Conservation (phyloP, 2,329 filamentous ascomycete genomes). For the Saccharata proteae region DNA sequence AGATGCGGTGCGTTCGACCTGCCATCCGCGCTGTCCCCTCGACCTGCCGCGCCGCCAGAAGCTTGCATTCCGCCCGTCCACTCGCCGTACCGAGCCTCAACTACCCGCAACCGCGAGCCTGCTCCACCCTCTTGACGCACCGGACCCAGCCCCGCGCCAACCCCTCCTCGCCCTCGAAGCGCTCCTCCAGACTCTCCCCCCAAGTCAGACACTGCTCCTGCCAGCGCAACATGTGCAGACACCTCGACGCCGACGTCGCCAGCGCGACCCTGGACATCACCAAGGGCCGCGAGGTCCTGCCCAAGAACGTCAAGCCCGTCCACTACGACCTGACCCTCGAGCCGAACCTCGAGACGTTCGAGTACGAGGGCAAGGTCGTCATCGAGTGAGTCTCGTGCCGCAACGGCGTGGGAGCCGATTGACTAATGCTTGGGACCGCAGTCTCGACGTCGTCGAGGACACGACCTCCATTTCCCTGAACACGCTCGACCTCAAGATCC, state of each 20-base stretch:
- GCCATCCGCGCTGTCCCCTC: no score
- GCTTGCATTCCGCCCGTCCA: background rate
- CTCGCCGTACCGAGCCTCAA: no score
- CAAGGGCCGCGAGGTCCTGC: constrained; percentile 70
- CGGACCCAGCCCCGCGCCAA: background rate
- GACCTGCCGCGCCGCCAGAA: no score
- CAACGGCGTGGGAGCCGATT: background rate
- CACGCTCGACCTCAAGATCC: constrained; percentile 74
- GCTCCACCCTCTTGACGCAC: background rate
- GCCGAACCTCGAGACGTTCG: constrained; percentile 78
- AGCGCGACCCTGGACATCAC: constrained; percentile 47
- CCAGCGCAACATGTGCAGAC: constrained; percentile 62
- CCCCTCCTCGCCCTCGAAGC: constrained; percentile 1
- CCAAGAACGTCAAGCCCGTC: constrained; percentile 78
- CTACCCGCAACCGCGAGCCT: background rate
- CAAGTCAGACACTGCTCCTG: constrained; percentile 55
- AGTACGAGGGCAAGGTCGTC: constrained; percentile 69
- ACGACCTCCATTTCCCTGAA: constrained; percentile 79
- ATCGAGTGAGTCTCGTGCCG: constrained; percentile 50
- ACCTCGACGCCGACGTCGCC: constrained; percentile 42
- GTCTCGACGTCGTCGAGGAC: constrained; percentile 72
- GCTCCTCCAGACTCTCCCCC: constrained; percentile 4
- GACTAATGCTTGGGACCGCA: constrained; percentile 28
- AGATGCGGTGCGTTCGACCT: no score
- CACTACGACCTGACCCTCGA: constrained; percentile 91